Percentiles rank a stretch among this genome's conserved stretches.
These are phyloP conservation scores for Cryptosporidium baileyi DNA, from an alignment of 169 alveolate species.

Conservation along the genomic window DNA sequence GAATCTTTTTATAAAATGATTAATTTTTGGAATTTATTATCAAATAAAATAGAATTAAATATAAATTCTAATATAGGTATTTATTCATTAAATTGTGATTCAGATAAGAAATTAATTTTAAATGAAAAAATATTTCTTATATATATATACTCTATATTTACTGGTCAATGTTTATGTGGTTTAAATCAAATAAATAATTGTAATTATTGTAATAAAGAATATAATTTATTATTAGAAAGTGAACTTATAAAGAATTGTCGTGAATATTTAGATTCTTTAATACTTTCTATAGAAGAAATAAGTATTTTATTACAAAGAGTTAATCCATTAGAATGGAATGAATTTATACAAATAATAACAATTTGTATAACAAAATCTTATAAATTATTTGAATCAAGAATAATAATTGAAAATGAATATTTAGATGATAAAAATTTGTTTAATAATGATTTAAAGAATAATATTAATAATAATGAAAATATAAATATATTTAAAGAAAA, in stretches of 20 bases:
- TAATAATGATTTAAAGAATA: too few species aligned
- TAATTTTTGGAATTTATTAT: conserved; percentile 7
- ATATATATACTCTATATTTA: conserved; percentile 1
- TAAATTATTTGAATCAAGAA: not conserved
- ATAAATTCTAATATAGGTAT: not conserved
- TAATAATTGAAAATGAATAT: too few species aligned
- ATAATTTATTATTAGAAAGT: not conserved
- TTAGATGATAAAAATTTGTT: too few species aligned
- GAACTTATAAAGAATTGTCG: too few species aligned
- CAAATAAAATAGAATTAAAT: not conserved
- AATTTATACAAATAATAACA: conserved; percentile 26
- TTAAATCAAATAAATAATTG: not conserved
- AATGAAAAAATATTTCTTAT: conserved; percentile 26
- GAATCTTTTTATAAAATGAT: conserved; percentile 36
- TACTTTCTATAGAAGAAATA: conserved; percentile 46
- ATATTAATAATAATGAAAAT: too few species aligned
- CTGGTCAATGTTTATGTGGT: conserved; percentile 53
- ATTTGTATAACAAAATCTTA: conserved; percentile 29
- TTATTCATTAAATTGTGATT: not conserved
- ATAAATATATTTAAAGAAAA: too few species aligned
- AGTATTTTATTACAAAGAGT: conserved; percentile 57
- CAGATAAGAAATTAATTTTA: not conserved
- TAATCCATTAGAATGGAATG: conserved; percentile 53
- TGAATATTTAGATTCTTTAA: conserved; percentile 17
- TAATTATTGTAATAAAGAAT: not conserved